Evolutionary conservation across 1,284 basidiomycete genomes (phyloP).

Genomic region (Ceratobasidium sp.): DNA sequence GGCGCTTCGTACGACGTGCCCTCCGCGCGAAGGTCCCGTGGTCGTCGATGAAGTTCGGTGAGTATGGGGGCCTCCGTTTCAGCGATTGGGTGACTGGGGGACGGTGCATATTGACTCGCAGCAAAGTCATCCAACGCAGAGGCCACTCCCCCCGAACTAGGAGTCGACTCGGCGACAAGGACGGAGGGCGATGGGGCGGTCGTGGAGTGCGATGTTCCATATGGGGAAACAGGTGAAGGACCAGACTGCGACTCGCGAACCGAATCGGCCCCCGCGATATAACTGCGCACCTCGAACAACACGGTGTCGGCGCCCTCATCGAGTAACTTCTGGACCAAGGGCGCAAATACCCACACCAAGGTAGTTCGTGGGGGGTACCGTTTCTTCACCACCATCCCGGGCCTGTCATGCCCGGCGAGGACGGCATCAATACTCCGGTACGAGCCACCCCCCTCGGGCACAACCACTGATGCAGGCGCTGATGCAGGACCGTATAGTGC

Average conservation of each 20-base stretch:
- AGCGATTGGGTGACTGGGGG: slow-evolving; percentile 27
- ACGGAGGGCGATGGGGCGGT: slow-evolving; percentile 36
- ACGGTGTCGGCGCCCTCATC: slow-evolving; percentile 42
- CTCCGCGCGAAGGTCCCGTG: slow-evolving; percentile 37
- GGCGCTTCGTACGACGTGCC: slow-evolving; percentile 24
- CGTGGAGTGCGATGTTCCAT: slow-evolving; percentile 36
- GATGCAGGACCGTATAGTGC: slow-evolving; percentile 35
- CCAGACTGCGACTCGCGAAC: slow-evolving; percentile 36
- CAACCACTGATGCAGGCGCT: slow-evolving; percentile 29
- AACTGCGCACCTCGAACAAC: slow-evolving; percentile 44
- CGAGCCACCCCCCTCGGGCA: slow-evolving; percentile 9
- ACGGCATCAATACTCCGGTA: slow-evolving; percentile 13
- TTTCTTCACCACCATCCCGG: slow-evolving; percentile 43
- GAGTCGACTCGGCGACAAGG: slow-evolving; percentile 34
- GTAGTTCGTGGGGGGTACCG: slow-evolving; percentile 44
- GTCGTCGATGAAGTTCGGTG: slow-evolving; percentile 38
- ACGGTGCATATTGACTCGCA: slow-evolving; percentile 29
- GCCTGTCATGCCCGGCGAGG: slow-evolving; percentile 22
- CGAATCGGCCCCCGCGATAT: slow-evolving; percentile 42
- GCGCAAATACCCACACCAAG: slow-evolving; percentile 41
- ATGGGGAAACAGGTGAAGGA: slow-evolving; percentile 38
- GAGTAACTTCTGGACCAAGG: slow-evolving; percentile 41
- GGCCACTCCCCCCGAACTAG: slow-evolving; percentile 33
- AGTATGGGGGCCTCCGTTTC: slow-evolving; percentile 40
- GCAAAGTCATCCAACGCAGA: slow-evolving; percentile 14